These are phyloP conservation scores for Suillus bovinus DNA, from an alignment of 768 basidiomycete species.

Conservation along the genomic window DNA sequence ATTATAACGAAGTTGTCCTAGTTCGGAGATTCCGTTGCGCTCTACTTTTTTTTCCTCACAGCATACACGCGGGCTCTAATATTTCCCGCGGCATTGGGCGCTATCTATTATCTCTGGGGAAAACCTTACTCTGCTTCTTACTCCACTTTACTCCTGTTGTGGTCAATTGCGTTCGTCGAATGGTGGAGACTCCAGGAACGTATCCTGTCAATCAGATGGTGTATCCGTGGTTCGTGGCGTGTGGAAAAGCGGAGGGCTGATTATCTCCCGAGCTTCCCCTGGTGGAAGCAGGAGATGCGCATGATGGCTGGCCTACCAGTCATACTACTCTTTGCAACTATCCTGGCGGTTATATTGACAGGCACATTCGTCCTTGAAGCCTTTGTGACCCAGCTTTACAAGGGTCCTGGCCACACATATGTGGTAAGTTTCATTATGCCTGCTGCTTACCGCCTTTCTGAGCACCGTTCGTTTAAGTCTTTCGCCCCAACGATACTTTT, in stretches of 20 bases:
- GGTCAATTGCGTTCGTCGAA: conserved; percentile 87
- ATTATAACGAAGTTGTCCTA: conserved; percentile 21
- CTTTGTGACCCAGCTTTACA: conserved; percentile 86
- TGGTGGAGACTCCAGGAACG: conserved; percentile 90
- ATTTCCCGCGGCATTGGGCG: conserved; percentile 72
- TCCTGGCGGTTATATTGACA: conserved; percentile 72
- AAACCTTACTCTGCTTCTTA: conserved; percentile 77
- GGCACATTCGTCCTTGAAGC: conserved; percentile 87
- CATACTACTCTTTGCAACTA: conserved; percentile 68
- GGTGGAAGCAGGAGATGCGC: conserved; percentile 76
- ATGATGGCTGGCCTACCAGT: conserved; percentile 70
- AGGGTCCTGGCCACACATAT: conserved; percentile 78
- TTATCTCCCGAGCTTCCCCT: conserved; percentile 53
- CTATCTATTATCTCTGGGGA: conserved; percentile 67
- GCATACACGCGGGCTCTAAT: conserved; percentile 81
- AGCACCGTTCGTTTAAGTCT: conserved; percentile 43
- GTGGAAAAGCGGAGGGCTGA: conserved; percentile 74
- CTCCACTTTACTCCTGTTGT: conserved; percentile 73
- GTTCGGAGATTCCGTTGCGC: conserved; percentile 82
- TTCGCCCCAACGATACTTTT: conserved; percentile 86
- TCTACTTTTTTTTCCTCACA: conserved; percentile 88
- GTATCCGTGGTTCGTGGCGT: conserved; percentile 72
- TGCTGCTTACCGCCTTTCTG: background rate
- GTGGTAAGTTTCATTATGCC: conserved; percentile 54
- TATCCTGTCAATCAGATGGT: conserved; percentile 79